Percentiles rank a stretch among this genome's conserved stretches.
These are phyloP conservation scores for Penicillium macrosclerotiorum DNA, from an alignment of 495 filamentous ascomycete genomes.

Conservation along the genomic window DNA sequence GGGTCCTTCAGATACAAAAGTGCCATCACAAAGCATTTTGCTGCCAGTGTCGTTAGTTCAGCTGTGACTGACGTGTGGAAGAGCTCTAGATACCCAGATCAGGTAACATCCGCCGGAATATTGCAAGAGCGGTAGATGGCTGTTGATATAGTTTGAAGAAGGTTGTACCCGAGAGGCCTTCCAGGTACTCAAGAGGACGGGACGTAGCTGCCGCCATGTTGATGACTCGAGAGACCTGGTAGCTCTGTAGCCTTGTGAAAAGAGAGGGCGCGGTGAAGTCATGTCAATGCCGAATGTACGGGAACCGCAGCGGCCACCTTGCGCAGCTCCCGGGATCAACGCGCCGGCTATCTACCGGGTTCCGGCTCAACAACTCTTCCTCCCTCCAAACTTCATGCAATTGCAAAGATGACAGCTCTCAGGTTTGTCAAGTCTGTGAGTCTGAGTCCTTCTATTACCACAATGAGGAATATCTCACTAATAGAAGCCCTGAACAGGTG, in stretches of 20 bases:
- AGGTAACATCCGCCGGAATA: slow-evolving; percentile 95
- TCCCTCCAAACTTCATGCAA: neutral
- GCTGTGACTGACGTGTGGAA: slow-evolving; percentile 4
- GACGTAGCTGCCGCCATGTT: slow-evolving; percentile 68
- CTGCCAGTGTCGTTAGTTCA: slow-evolving; percentile 46
- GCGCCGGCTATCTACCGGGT: slow-evolving; percentile 15
- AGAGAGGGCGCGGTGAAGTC: slow-evolving; percentile 13
- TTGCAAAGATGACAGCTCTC: slow-evolving; percentile 51
- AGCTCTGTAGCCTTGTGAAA: slow-evolving; percentile 37
- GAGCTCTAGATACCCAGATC: slow-evolving; percentile 65
- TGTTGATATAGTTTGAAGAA: slow-evolving; percentile 91
- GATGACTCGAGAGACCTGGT: slow-evolving; percentile 28
- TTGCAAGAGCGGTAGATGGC: slow-evolving; percentile 90
- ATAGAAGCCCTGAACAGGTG: slow-evolving; percentile 48
- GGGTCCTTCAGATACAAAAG: slow-evolving; percentile 83
- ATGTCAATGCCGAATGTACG: slow-evolving; percentile 20
- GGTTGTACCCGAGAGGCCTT: slow-evolving; percentile 82
- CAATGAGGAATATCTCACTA: neutral
- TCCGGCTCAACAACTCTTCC: slow-evolving; percentile 1
- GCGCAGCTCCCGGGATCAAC: slow-evolving; percentile 37
- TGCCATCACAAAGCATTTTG: slow-evolving; percentile 93
- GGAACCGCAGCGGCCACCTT: slow-evolving; percentile 30
- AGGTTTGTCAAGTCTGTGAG: slow-evolving; percentile 63
- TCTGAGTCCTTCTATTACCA: neutral
- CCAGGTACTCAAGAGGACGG: slow-evolving; percentile 78